Percentiles rank a stretch among this genome's conserved stretches.
These are phyloP conservation scores for Jasminum sambac DNA, from an alignment of 257 asterid species.

Conservation along the genomic window DNA sequence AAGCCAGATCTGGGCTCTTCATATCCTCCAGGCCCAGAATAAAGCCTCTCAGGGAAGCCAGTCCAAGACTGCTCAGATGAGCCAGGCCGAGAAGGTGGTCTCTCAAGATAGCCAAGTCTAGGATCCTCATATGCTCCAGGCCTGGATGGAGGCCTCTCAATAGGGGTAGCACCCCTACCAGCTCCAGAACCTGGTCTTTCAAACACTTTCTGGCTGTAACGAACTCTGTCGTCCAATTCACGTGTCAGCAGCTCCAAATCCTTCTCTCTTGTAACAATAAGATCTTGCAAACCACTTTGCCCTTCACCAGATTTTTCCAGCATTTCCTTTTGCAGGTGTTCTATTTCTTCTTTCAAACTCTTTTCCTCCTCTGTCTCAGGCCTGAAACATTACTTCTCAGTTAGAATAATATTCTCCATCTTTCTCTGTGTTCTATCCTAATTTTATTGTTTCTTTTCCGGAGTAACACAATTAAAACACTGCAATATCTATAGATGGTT, in stretches of 20 bases:
- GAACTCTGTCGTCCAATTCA: constrained; percentile 82
- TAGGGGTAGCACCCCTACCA: constrained; percentile 45
- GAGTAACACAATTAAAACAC: neutral
- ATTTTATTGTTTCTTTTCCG: neutral
- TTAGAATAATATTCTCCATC: neutral
- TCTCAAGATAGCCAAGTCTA: constrained; percentile 37
- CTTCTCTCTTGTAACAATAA: constrained; percentile 55
- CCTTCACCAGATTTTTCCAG: constrained; percentile 50
- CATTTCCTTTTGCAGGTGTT: constrained; percentile 55
- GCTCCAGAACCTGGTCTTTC: constrained; percentile 85
- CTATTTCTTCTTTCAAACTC: constrained; percentile 75
- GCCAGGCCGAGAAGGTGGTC: constrained; percentile 51
- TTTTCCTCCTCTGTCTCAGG: constrained; percentile 83
- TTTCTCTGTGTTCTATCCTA: neutral
- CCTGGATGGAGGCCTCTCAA: constrained; percentile 40
- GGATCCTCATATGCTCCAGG: constrained; percentile 37
- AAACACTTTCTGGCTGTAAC: constrained; percentile 60
- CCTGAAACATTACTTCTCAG: constrained; percentile 46
- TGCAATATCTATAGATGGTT: neutral
- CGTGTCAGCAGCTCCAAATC: constrained; percentile 64
- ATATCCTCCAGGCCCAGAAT: constrained; percentile 58
- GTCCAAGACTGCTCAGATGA: constrained; percentile 42
- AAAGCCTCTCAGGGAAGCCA: constrained; percentile 53
- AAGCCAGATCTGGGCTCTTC: constrained; percentile 61
- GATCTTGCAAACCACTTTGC: constrained; percentile 40